These are phyloP conservation scores for Clonostachys chloroleuca DNA, from an alignment of 2,329 filamentous ascomycete species.

Conservation along the genomic window DNA sequence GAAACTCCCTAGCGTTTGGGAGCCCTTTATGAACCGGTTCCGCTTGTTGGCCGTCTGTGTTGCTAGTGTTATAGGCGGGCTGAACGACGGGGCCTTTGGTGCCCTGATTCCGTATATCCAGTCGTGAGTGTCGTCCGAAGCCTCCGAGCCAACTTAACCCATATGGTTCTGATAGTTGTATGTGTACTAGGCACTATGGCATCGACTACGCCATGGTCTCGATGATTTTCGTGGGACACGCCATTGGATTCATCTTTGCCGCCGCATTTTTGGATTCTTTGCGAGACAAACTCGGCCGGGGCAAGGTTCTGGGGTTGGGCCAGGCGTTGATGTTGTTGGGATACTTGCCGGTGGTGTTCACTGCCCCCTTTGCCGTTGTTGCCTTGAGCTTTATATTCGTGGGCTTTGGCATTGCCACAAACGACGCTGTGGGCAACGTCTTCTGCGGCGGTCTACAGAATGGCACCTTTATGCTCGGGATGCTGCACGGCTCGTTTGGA, in stretches of 20 bases:
- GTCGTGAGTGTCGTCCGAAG: constrained; percentile 26
- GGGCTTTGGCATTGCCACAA: constrained; percentile 52
- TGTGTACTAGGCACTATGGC: constrained; percentile 49
- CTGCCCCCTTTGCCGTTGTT: constrained; percentile 66
- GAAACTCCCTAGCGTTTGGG: constrained; percentile 51
- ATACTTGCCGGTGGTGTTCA: constrained; percentile 61
- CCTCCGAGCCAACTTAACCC: neutral
- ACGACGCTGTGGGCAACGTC: constrained; percentile 53
- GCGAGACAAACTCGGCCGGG: constrained; percentile 58
- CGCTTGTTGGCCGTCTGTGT: constrained; percentile 61
- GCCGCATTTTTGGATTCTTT: constrained; percentile 66
- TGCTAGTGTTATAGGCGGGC: constrained; percentile 63
- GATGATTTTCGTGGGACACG: constrained; percentile 76
- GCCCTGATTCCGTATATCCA: constrained; percentile 81
- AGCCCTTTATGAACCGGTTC: constrained; percentile 66
- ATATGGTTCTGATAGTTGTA: constrained; percentile 1
- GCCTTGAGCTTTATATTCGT: constrained; percentile 67
- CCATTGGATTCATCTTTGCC: constrained; percentile 69
- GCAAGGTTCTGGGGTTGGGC: constrained; percentile 56
- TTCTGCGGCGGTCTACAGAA: constrained; percentile 52
- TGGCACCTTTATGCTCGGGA: constrained; percentile 51
- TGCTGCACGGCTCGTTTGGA: constrained; percentile 65
- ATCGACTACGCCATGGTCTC: constrained; percentile 79
- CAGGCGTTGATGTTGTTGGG: constrained; percentile 52
- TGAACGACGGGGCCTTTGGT: constrained; percentile 73